Base-by-base conservation (phyloP, 2,329 filamentous ascomycete species). In the Fusarium sp. region DNA sequence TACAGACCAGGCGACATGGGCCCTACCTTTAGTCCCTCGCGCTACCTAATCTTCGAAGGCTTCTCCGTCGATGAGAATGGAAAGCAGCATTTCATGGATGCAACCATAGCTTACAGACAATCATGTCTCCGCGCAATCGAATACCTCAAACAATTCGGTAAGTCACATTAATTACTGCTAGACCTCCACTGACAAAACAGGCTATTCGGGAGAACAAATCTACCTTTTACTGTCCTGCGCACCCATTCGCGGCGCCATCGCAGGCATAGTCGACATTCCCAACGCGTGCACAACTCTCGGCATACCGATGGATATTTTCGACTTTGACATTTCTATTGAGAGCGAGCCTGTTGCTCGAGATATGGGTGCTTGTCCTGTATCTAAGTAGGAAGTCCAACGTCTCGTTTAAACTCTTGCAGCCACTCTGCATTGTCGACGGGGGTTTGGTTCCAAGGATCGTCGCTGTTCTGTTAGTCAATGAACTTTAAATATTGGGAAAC, bases 211-310 rank as follows among this genome's bases (percentile, higher is more conserved):
- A 73, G 89, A 98, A 79, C 95, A 98, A 84, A 91, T 94, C 73
- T 98, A 98, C 80, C 86, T 98, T 36, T 84, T 98, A 57, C 84
- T 98, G 53, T 95, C 93, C 22, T 96, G 94, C 80, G 95, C 95
- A 0, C 95, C 95, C 0, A 89, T 98, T 10, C 93, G 97, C 81
- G 95, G 95, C 1, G 94, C 97, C 79, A 89, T 98, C 58, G 95
- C 94, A 3, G 95, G 95, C 0, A 93, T 98, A 64, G 95, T 97
- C 14, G 94, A 97, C 81, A 94, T 97, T 55, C 95, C 95, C 0
- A 97, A 98, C 80, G 94, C 93, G 1, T 98, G 95, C 80, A 97
- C 95, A 8, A 98, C 95, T 0, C 85, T 98, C 67, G 95, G 94
- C 0, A 80, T 98, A 61, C 95, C 95, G 2, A 94, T 97, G 87